Base-by-base conservation (phyloP, 225 moss, liverwort and hornwort genomes). In the Bryoerythrophyllum caledonicum region DNA sequence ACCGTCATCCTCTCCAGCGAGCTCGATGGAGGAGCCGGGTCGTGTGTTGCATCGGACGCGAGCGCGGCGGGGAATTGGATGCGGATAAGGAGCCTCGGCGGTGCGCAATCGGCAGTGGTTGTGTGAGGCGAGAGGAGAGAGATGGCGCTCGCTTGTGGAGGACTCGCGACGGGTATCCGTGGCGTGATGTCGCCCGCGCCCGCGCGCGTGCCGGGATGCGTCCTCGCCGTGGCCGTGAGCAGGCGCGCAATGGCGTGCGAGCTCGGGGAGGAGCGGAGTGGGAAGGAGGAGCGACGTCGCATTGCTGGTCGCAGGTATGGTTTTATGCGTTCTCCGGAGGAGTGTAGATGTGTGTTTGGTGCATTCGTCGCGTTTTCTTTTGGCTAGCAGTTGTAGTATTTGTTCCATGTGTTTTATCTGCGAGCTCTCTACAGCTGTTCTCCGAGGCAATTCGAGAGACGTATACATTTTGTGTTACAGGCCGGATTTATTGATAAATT, bases 111-210 rank as follows among this genome's bases (percentile, higher is more conserved):
- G 14, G 43, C 34, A 65, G 16, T 21, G 10, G 65, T 38, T 25
- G 14, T 9, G 60, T 46, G 60, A 72, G 51, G 15, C 17, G 51
- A 35, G 73, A 19, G 48, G 23, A 27, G 48, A 24, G 26, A 10
- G 20, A 80, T 80, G 80, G 75, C 75, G 80, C 49, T 80, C 64
- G 70, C 71, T 30, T 75, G 58, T 49, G 49, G 70, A 13, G 57
- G 70, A 70, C 54, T 65, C 70, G 70, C 64, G 37, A 40, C 64
- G 58, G 75, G 49, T 4, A 80, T 65, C 26, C 49, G 54, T 8
- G 70, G 70, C 64, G n/a, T 71, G 75, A 56, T 75, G 69, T 69
- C 63, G 23, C 67, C 69, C 19, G 52, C 32, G 27, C 24, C 23
- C 34, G 41, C 19, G 74, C 65, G 57, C 44, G 28, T 49, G 60